Conservation (phyloP, 2,329 filamentous ascomycete species). For the Aphanocladium album region DNA sequence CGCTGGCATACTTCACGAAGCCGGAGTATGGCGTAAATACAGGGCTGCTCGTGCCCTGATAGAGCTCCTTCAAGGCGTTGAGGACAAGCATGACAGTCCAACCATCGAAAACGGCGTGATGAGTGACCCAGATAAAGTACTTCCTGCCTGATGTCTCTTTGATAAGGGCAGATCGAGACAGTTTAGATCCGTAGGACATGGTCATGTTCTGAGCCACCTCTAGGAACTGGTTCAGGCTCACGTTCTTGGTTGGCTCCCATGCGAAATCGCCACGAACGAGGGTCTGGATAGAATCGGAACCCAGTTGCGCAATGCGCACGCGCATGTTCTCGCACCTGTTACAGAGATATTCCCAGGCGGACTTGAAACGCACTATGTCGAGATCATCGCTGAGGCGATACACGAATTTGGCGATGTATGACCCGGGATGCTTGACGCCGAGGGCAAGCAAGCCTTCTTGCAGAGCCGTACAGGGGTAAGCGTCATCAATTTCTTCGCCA, state of each 20-base stretch:
- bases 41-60: not conserved
- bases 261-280: slow-evolving; percentile 11
- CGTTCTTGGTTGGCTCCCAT: not conserved
- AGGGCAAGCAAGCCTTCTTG: slow-evolving; percentile 29
- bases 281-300: slow-evolving; percentile 8
- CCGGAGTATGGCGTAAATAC: not conserved
- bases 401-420: slow-evolving; percentile 28
- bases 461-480: slow-evolving; percentile 10
- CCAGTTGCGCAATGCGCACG: slow-evolving; percentile 13
- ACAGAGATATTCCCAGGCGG: slow-evolving; percentile 20
- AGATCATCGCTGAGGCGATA: slow-evolving; percentile 17
- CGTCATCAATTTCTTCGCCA: slow-evolving; percentile 9
- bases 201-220: not conserved
- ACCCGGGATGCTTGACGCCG: slow-evolving; percentile 24
- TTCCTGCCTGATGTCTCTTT: not conserved
- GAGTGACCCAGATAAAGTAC: slow-evolving; percentile 7
- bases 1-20: slow-evolving; percentile 14
- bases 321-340: slow-evolving; percentile 7
- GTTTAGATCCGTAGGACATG: not conserved
- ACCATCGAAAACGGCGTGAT: slow-evolving; percentile 9
- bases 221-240: not conserved
- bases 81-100: slow-evolving; percentile 1
- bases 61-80: slow-evolving; percentile 6
- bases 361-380: slow-evolving; percentile 20
- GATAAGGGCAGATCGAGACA: not conserved